Conservation (phyloP, 1,284 basidiomycete species). For the Irpex sp. region DNA sequence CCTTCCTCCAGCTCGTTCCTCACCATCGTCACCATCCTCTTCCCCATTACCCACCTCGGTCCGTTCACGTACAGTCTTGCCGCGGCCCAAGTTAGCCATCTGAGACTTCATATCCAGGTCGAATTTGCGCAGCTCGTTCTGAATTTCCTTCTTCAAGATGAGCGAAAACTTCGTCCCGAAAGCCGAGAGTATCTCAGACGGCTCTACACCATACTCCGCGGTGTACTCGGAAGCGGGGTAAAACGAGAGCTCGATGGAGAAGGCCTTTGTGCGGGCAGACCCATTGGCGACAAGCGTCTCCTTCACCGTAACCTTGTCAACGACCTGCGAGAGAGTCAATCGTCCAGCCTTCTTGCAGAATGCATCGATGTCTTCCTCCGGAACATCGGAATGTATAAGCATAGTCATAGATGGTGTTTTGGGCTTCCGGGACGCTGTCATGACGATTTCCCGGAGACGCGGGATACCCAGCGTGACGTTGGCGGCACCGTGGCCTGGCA, state of each 20-base stretch:
- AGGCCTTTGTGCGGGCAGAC: conserved; percentile 71
- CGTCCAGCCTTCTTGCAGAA: conserved; percentile 93
- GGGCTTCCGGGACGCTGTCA: conserved; percentile 96
- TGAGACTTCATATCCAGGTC: conserved; percentile 80
- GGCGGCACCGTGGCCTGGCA: conserved; percentile 90
- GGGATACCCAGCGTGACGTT: conserved; percentile 99
- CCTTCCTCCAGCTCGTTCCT: conserved; percentile 60
- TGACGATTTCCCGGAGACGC: conserved; percentile 96
- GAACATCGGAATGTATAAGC: conserved; percentile 53
- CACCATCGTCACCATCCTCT: conserved; percentile 45
- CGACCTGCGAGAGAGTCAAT: conserved; percentile 84
- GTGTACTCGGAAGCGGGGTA: conserved; percentile 86
- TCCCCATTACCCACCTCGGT: conserved; percentile 31
- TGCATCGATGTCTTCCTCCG: conserved; percentile 54
- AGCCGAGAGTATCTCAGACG: conserved; percentile 68
- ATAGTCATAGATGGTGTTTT: conserved; percentile 99
- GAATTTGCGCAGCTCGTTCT: conserved; percentile 82
- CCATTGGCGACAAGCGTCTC: conserved; percentile 74
- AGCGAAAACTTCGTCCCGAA: conserved; percentile 79
- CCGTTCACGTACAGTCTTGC: conserved; percentile 48
- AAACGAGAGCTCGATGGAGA: conserved; percentile 80
- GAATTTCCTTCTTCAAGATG: conserved; percentile 84
- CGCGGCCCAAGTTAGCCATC: conserved; percentile 79
- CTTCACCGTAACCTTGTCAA: conserved; percentile 81
- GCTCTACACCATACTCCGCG: conserved; percentile 79